Evolutionary conservation across 148 eudicot genomes (phyloP).

Genomic region (Drosera capensis): DNA sequence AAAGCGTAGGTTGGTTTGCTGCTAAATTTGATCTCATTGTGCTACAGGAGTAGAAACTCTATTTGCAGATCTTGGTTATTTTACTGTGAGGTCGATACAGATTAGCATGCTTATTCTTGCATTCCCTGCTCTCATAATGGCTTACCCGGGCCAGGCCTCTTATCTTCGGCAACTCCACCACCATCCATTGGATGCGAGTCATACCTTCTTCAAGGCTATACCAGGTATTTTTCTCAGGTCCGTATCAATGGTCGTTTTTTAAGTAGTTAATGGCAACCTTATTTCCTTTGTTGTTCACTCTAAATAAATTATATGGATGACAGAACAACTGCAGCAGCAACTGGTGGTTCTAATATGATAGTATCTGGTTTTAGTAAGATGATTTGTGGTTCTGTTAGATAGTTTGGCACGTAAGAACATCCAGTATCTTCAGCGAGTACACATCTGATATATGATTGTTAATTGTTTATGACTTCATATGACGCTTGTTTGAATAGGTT

Average conservation of each 20-base stretch:
- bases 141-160: conserved; percentile 29
- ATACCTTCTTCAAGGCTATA: conserved; percentile 18
- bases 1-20: too few relatives aligned
- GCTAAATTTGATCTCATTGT: neutral
- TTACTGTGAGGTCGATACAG: conserved; percentile 29
- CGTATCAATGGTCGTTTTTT: too few relatives aligned
- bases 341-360: neutral
- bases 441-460: too few relatives aligned
- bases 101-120: conserved; percentile 19
- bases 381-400: neutral
- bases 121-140: conserved; percentile 26
- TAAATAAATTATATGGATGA: too few relatives aligned
- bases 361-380: neutral
- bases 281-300: neutral
- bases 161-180: conserved; percentile 22
- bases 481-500: too few relatives aligned
- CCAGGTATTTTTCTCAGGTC: conserved; percentile 13
- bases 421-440: too few relatives aligned
- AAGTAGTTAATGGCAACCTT: too few relatives aligned
- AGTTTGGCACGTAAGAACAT: too few relatives aligned
- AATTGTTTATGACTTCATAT: too few relatives aligned
- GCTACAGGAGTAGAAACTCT: conserved; percentile 26
- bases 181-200: conserved; percentile 11
- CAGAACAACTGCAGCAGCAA: too few relatives aligned
- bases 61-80: conserved; percentile 34